Evolutionary conservation across 2,329 filamentous ascomycete genomes (phyloP).

Genomic region (Septoria linicola): DNA sequence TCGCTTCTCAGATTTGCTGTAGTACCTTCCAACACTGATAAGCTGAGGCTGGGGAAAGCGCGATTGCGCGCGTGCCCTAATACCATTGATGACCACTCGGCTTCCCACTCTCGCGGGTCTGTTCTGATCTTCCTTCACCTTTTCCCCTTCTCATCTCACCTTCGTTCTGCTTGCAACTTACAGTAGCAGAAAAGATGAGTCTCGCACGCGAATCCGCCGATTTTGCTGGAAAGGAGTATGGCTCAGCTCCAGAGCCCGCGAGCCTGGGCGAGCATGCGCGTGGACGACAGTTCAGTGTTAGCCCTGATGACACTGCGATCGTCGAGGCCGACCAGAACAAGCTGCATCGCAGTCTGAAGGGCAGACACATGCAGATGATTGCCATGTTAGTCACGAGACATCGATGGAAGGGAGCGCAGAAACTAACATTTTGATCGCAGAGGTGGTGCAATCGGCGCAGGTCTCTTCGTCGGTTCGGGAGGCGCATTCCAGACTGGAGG

Average conservation of each 20-base stretch:
- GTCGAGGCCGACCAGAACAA: slow-evolving; percentile 25
- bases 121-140: too few species aligned
- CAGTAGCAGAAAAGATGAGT: too few species aligned
- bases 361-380: slow-evolving; percentile 41
- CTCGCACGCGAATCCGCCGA: too few species aligned
- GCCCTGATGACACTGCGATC: slow-evolving; percentile 18
- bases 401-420: neutral
- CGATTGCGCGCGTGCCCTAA: too few species aligned
- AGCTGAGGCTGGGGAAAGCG: too few species aligned
- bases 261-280: slow-evolving; percentile 19
- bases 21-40: too few species aligned
- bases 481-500: slow-evolving; percentile 50
- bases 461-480: slow-evolving; percentile 55
- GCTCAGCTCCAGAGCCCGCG: neutral
- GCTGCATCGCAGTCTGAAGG: slow-evolving; percentile 34
- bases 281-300: slow-evolving; percentile 22
- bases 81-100: too few species aligned
- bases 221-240: too few species aligned
- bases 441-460: slow-evolving; percentile 48
- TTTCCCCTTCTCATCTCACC: too few species aligned
- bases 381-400: slow-evolving; percentile 28
- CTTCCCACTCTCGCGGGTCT: too few species aligned
- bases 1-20: too few species aligned
- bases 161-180: too few species aligned
- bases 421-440: slow-evolving; percentile 9